Evolutionary conservation across 2,329 filamentous ascomycete species (phyloP).

Genomic region (Aspergillus sp.): DNA sequence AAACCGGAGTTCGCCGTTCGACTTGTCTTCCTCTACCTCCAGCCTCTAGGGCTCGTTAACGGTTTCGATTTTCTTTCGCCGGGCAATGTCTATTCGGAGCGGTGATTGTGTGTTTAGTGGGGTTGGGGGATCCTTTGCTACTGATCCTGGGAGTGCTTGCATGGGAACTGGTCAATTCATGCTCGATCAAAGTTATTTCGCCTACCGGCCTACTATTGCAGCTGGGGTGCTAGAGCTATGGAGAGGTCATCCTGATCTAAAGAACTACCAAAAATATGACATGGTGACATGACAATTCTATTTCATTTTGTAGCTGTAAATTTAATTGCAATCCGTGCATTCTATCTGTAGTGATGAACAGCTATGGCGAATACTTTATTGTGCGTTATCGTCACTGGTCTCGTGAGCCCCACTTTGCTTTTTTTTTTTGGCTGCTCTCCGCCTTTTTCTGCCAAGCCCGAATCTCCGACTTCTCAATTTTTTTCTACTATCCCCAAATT

Average conservation of each 20-base stretch:
- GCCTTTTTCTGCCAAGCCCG: slow-evolving; percentile 2
- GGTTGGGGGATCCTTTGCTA: slow-evolving; percentile 23
- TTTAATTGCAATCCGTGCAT: slow-evolving; percentile 8
- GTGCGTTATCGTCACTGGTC: not conserved
- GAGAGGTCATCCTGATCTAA: slow-evolving; percentile 22
- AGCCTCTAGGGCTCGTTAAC: slow-evolving; percentile 24
- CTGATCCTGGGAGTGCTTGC: slow-evolving; percentile 13
- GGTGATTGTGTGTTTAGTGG: slow-evolving; percentile 29
- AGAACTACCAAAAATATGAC: slow-evolving; percentile 10
- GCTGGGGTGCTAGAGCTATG: slow-evolving; percentile 21
- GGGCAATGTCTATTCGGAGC: slow-evolving; percentile 21
- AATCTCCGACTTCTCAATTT: not conserved
- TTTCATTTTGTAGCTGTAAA: slow-evolving; percentile 17
- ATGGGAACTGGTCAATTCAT: slow-evolving; percentile 33
- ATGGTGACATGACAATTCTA: not conserved
- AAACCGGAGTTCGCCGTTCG: slow-evolving; percentile 25
- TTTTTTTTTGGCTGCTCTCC: not conserved
- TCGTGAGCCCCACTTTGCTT: not conserved
- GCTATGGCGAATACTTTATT: not conserved
- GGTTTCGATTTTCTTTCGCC: slow-evolving; percentile 20
- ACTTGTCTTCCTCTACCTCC: slow-evolving; percentile 13
- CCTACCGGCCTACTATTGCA: slow-evolving; percentile 9
- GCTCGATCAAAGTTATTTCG: slow-evolving; percentile 11
- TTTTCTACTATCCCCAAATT: not conserved
- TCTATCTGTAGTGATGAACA: not conserved